Percentiles rank a stretch among this genome's conserved stretches.
phyloP scores from a whole-genome alignment of 2,329 filamentous ascomycete species.

The Colletotrichum caudatum region DNA sequence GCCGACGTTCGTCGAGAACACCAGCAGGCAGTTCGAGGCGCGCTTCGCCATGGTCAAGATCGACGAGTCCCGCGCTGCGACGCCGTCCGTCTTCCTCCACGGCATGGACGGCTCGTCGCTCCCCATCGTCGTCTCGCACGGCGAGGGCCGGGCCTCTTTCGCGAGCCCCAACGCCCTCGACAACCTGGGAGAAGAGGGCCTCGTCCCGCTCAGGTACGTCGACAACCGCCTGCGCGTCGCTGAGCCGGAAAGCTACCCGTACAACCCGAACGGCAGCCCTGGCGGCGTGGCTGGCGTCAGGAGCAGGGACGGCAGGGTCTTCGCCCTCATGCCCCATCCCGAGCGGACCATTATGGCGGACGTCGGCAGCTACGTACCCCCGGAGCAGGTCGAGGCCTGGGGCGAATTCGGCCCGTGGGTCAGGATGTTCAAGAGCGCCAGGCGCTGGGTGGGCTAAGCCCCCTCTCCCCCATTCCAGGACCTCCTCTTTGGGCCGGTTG shows the following conservation, averaged over 20 bases:
- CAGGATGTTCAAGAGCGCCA: constrained; percentile 86
- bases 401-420: constrained; percentile 88
- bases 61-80: constrained; percentile 56
- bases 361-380: constrained; percentile 79
- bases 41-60: constrained; percentile 89
- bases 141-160: constrained; percentile 87
- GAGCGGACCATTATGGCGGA: constrained; percentile 89
- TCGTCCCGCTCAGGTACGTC: constrained; percentile 84
- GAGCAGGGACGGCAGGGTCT: constrained; percentile 80
- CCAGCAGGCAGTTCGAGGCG: constrained; percentile 89
- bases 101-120: constrained; percentile 86
- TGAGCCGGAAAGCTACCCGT: constrained; percentile 86
- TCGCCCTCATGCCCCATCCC: constrained; percentile 94
- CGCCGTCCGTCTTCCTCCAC: constrained; percentile 85
- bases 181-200: constrained; percentile 71
- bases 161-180: constrained; percentile 63
- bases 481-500: neutral
- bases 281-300: constrained; percentile 84
- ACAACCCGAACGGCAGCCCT: constrained; percentile 88
- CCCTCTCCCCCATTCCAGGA: neutral
- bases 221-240: constrained; percentile 77
- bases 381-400: constrained; percentile 71
- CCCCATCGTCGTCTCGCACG: constrained; percentile 90
- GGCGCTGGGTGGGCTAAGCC: constrained; percentile 81
- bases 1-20: constrained; percentile 89